Conservation (phyloP, 495 filamentous ascomycete genomes). For the Daldinia childiae region DNA sequence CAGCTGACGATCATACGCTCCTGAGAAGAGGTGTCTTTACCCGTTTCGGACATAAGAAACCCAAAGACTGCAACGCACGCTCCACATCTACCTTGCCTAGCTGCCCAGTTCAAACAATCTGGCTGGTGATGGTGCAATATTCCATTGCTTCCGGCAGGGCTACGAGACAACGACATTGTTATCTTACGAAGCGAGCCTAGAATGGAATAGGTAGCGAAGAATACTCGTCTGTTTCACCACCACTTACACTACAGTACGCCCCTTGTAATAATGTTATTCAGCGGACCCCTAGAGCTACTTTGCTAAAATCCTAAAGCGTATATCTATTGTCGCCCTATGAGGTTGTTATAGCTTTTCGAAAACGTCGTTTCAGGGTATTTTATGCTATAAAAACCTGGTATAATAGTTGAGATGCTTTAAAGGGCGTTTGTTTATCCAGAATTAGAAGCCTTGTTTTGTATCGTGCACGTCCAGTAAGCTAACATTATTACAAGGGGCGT, state of each 20-base stretch:
- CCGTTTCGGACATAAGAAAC: constrained; percentile 27
- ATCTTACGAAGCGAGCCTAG: constrained; percentile 24
- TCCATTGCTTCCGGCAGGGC: constrained; percentile 30
- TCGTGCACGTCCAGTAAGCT: too few relatives aligned
- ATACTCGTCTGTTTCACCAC: constrained; percentile 40
- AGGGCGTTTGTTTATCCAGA: too few relatives aligned
- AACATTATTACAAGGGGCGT: too few relatives aligned
- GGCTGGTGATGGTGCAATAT: constrained; percentile 34
- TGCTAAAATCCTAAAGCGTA: too few relatives aligned
- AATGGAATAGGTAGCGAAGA: constrained; percentile 15
- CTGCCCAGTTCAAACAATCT: constrained; percentile 29
- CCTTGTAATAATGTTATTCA: too few relatives aligned
- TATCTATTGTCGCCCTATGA: too few relatives aligned
- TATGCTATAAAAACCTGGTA: too few relatives aligned
- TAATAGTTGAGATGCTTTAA: too few relatives aligned
- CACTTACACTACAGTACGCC: constrained; percentile 1
- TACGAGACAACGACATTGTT: constrained; percentile 32
- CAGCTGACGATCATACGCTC: constrained; percentile 42
- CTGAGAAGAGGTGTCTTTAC: constrained; percentile 23
- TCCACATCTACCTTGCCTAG: constrained; percentile 12
- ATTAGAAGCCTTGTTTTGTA: too few relatives aligned
- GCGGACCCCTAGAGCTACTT: too few relatives aligned
- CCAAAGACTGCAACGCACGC: constrained; percentile 9
- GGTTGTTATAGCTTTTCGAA: too few relatives aligned
- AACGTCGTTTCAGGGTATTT: too few relatives aligned